phyloP scores from a whole-genome alignment of 768 basidiomycete species.

The Candolleomyces eurysporus region DNA sequence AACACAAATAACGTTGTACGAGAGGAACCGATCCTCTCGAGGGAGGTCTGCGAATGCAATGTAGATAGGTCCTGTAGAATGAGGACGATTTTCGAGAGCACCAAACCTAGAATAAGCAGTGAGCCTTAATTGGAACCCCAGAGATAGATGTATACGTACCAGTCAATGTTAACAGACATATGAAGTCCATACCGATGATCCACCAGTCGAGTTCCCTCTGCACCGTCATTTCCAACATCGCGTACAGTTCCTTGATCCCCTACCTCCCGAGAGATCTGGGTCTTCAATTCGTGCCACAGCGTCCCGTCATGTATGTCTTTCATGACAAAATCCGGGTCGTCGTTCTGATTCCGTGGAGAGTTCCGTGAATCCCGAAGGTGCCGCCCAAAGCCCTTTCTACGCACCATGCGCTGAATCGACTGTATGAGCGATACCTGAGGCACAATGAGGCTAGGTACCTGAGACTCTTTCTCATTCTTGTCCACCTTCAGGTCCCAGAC shows the following conservation, averaged over 20 bases:
- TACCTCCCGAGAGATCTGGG: neutral
- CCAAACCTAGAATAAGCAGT: too few species aligned
- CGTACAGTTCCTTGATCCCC: neutral
- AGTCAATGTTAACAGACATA: too few species aligned
- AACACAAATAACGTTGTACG: too few species aligned
- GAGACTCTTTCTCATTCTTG: slow-evolving; percentile 8
- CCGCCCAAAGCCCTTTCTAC: slow-evolving; percentile 12
- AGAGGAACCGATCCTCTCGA: too few species aligned
- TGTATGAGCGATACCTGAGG: slow-evolving; percentile 21
- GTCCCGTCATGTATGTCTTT: slow-evolving; percentile 19
- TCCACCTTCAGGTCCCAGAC: slow-evolving; percentile 8
- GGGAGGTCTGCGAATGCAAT: too few species aligned
- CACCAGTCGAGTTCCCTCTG: too few species aligned
- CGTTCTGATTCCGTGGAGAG: slow-evolving; percentile 7
- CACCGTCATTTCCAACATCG: neutral
- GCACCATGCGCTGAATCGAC: slow-evolving; percentile 17
- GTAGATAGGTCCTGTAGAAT: too few species aligned
- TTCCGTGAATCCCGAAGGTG: slow-evolving; percentile 10
- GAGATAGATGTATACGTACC: too few species aligned
- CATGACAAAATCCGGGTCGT: slow-evolving; percentile 23
- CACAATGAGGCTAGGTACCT: slow-evolving; percentile 8
- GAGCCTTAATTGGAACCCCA: too few species aligned
- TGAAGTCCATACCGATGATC: too few species aligned
- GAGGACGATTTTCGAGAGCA: too few species aligned
- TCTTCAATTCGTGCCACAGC: slow-evolving; percentile 20